A percentile compares a stretch with the other conserved stretches of the same genome.
Conservation (phyloP, 768 basidiomycete genomes). For the Agrocybe praecox region DNA sequence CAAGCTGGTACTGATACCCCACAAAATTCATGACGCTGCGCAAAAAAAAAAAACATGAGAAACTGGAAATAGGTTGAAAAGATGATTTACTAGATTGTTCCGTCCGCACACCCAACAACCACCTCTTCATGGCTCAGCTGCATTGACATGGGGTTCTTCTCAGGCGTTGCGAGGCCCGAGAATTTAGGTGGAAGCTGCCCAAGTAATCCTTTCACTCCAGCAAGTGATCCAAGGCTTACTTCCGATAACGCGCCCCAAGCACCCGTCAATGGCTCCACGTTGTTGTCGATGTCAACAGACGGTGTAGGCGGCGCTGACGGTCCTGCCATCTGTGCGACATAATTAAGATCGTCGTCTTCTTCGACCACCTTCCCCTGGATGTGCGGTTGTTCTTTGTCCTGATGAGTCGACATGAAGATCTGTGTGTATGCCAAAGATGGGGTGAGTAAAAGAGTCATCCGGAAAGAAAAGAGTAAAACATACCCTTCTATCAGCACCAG, state of each 20-base stretch:
- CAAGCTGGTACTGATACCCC: constrained; percentile 28
- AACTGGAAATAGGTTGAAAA: background rate
- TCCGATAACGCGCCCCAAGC: constrained; percentile 74
- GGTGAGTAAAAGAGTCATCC: too few relatives aligned
- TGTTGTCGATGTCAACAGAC: constrained; percentile 61
- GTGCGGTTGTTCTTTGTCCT: constrained; percentile 46
- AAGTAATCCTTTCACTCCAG: constrained; percentile 56
- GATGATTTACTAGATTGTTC: constrained; percentile 81
- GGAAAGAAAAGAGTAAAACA: constrained; percentile 28
- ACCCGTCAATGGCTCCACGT: constrained; percentile 69
- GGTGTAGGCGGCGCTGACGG: constrained; percentile 18
- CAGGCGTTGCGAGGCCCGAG: constrained; percentile 78
- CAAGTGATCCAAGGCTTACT: constrained; percentile 24
- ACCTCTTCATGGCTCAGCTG: constrained; percentile 90
- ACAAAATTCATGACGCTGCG: constrained; percentile 33
- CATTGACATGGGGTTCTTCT: constrained; percentile 96
- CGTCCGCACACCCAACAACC: constrained; percentile 89
- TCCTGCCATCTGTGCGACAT: constrained; percentile 21
- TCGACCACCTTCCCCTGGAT: constrained; percentile 24
- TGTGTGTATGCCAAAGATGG: too few relatives aligned
- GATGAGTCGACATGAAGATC: constrained; percentile 86
- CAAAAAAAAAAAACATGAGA: background rate
- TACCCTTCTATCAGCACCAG: constrained; percentile 82
- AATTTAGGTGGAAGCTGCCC: constrained; percentile 72
- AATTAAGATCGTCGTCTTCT: constrained; percentile 30